Percentiles rank a stretch among this genome's conserved stretches.
Conservation (phyloP, 768 basidiomycete species). For the Mycena maculata region DNA sequence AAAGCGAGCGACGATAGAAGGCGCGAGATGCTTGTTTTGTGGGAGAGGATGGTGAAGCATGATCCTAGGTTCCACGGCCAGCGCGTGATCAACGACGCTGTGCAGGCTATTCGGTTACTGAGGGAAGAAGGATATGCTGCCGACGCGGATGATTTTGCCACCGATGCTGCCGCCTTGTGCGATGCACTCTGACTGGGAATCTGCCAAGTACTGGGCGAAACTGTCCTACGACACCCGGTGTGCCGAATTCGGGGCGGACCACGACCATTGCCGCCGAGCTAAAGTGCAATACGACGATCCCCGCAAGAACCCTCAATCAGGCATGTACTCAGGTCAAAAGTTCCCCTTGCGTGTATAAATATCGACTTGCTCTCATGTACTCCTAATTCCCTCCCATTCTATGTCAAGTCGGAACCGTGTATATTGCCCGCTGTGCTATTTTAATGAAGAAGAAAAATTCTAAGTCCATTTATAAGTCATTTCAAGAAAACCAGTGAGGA, state of each 20-base stretch:
- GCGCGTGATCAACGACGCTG: conserved; percentile 14
- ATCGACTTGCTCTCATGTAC: no score
- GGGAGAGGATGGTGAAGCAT: conserved; percentile 23
- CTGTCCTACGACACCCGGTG: conserved; percentile 32
- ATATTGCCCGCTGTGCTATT: no score
- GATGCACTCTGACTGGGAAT: conserved; percentile 39
- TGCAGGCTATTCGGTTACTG: conserved; percentile 18
- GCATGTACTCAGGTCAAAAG: conserved; percentile 16
- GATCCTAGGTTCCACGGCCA: conserved; percentile 6
- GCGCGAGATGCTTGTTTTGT: conserved; percentile 30
- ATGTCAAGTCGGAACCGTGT: not conserved
- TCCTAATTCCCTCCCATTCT: not conserved
- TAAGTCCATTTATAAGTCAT: conserved; percentile 9
- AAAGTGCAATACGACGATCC: conserved; percentile 21
- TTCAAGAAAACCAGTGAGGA: not conserved
- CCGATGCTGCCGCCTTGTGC: conserved; percentile 36
- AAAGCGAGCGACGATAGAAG: conserved; percentile 34
- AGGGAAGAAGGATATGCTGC: conserved; percentile 35
- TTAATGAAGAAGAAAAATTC: no score
- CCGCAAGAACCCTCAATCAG: conserved; percentile 17
- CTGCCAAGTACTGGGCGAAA: conserved; percentile 38
- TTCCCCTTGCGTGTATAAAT: conserved; percentile 12
- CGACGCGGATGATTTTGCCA: conserved; percentile 38
- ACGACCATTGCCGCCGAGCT: conserved; percentile 18
- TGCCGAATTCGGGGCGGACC: conserved; percentile 38